Evolutionary conservation across 495 filamentous ascomycete species (phyloP).

Genomic region (Trichoderma asperelloides): DNA sequence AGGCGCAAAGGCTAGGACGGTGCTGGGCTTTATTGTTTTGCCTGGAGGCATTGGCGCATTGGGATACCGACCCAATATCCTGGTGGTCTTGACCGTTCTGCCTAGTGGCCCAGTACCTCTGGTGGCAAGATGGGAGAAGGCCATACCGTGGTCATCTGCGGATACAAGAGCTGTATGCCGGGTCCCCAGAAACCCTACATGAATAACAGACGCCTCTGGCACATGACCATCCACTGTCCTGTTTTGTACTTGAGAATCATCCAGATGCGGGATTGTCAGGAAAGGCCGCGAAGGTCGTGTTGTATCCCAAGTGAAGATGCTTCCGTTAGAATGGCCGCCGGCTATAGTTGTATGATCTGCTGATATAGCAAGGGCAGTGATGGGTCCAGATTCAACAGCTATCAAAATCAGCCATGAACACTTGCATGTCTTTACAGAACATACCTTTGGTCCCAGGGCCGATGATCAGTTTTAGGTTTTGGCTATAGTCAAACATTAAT

Average conservation of each 20-base stretch:
- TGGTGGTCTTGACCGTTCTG: constrained; percentile 76
- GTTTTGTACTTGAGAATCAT: constrained; percentile 52
- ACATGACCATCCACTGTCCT: constrained; percentile 73
- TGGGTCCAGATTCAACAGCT: constrained; percentile 85
- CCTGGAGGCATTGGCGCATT: constrained; percentile 42
- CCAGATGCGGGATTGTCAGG: constrained; percentile 73
- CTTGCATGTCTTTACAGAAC: constrained; percentile 14
- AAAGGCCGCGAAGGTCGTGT: constrained; percentile 74
- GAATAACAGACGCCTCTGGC: constrained; percentile 64
- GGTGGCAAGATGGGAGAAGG: constrained; percentile 93
- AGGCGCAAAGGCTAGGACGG: constrained; percentile 84
- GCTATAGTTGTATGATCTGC: constrained; percentile 90
- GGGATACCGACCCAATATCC: constrained; percentile 89
- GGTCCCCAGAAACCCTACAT: constrained; percentile 91
- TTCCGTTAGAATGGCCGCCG: constrained; percentile 78
- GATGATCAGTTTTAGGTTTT: constrained; percentile 86
- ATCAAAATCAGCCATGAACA: constrained; percentile 14
- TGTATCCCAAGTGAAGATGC: constrained; percentile 97
- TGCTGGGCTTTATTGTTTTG: constrained; percentile 81
- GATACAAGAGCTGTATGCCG: constrained; percentile 94
- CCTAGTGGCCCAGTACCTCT: constrained; percentile 79
- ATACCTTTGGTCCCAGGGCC: constrained; percentile 88
- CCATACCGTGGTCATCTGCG: constrained; percentile 94
- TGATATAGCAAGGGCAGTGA: constrained; percentile 82
- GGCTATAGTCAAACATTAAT: constrained; percentile 92